A percentile compares a stretch with the other conserved stretches of the same genome.
These are phyloP conservation scores for Gloeophyllum trabeum DNA, from an alignment of 768 basidiomycete genomes.

Conservation along the genomic window DNA sequence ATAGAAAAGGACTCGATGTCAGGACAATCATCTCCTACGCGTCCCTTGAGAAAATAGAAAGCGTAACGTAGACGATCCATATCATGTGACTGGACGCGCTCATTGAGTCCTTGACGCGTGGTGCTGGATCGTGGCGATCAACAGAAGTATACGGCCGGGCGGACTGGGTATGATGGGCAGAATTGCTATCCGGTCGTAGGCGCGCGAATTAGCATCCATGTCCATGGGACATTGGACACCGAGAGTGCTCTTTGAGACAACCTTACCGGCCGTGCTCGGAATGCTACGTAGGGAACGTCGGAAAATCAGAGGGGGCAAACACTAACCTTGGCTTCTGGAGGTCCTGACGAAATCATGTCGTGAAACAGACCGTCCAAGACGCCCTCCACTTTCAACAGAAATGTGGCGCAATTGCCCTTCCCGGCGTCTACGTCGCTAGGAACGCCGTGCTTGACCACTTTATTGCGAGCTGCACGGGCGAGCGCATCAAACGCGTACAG, in stretches of 20 bases:
- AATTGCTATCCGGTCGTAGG: too few relatives aligned
- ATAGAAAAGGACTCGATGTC: too few relatives aligned
- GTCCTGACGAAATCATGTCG: slow-evolving; percentile 63
- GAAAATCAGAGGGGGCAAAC: slow-evolving; percentile 4
- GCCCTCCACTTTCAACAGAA: slow-evolving; percentile 83
- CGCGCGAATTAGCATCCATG: too few relatives aligned
- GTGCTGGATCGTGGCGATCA: too few relatives aligned
- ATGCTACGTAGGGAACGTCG: not conserved
- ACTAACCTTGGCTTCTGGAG: slow-evolving; percentile 78
- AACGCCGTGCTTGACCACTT: slow-evolving; percentile 53
- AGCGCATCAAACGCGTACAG: slow-evolving; percentile 93
- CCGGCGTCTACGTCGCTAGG: slow-evolving; percentile 41
- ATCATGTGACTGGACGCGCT: too few relatives aligned
- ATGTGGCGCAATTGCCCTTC: slow-evolving; percentile 68
- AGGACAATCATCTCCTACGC: too few relatives aligned
- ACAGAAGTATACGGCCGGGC: too few relatives aligned
- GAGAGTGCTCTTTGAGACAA: not conserved
- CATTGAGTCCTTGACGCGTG: too few relatives aligned
- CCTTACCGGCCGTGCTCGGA: not conserved
- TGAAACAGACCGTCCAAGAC: slow-evolving; percentile 82
- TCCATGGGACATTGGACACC: not conserved
- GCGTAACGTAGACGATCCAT: too few relatives aligned
- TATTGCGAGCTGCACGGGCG: slow-evolving; percentile 67
- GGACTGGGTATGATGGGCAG: too few relatives aligned
- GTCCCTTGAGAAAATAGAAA: too few relatives aligned